phyloP scores from a whole-genome alignment of 495 filamentous ascomycete genomes.

The Margaritispora aquatica region DNA sequence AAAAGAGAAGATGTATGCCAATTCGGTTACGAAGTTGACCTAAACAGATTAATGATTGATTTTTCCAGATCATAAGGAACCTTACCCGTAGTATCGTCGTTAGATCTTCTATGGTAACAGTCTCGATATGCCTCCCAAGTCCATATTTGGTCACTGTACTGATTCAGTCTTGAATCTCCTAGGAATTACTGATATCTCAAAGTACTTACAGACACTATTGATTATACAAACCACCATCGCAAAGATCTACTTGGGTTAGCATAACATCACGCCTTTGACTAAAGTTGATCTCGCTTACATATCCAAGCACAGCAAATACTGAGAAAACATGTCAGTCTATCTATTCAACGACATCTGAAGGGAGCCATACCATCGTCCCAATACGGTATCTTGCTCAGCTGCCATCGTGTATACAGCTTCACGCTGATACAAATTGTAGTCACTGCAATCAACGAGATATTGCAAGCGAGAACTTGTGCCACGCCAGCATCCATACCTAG shows the following conservation, averaged over 20 bases:
- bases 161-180: background rate
- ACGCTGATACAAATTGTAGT: background rate
- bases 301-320: background rate
- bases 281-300: background rate
- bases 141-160: constrained; percentile 1
- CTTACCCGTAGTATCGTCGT: background rate
- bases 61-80: background rate
- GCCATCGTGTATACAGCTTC: background rate
- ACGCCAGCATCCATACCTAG: background rate
- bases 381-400: background rate
- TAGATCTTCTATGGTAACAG: background rate
- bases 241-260: background rate
- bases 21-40: background rate
- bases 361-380: constrained; percentile 3
- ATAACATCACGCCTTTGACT: background rate
- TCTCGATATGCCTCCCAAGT: background rate
- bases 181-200: background rate
- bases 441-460: background rate
- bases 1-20: constrained; percentile 6
- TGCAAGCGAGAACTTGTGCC: background rate
- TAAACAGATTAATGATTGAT: background rate
- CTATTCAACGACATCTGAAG: background rate
- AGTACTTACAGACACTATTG: background rate
- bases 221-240: constrained; percentile 1
- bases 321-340: background rate